Conservation (phyloP, 176 grass and related monocot species). For the Cocos nucifera region DNA sequence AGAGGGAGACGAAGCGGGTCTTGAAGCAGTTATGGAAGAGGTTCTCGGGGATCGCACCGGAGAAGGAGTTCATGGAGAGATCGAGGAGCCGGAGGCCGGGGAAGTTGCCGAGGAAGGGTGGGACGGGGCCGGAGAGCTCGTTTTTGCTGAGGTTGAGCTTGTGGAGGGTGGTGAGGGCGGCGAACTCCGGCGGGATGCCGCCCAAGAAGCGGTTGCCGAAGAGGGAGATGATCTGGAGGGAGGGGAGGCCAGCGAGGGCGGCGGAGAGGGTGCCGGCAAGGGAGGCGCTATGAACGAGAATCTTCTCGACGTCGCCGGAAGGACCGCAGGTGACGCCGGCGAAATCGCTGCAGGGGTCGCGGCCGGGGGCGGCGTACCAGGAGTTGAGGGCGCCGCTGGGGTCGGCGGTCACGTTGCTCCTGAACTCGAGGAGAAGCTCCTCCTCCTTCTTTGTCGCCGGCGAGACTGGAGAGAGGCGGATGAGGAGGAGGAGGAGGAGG, state of each 20-base stretch:
- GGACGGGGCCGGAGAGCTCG: constrained; percentile 54
- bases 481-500: neutral
- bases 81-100: constrained; percentile 68
- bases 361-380: constrained; percentile 29
- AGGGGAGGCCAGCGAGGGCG: constrained; percentile 39
- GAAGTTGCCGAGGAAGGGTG: constrained; percentile 50
- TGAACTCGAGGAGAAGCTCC: constrained; percentile 68
- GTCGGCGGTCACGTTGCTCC: constrained; percentile 52
- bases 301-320: constrained; percentile 41
- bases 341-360: constrained; percentile 47
- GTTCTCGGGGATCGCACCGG: constrained; percentile 52
- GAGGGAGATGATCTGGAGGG: constrained; percentile 73
- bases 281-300: constrained; percentile 45
- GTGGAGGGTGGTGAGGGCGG: constrained; percentile 41
- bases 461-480: neutral
- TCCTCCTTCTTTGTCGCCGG: constrained; percentile 28
- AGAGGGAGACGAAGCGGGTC: constrained; percentile 81
- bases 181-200: constrained; percentile 28
- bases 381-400: constrained; percentile 41
- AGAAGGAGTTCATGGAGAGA: constrained; percentile 83
- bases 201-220: constrained; percentile 66
- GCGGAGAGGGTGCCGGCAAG: constrained; percentile 39
- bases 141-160: constrained; percentile 97
- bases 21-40: constrained; percentile 65
- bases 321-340: constrained; percentile 50